Evolutionary conservation across 129 eudicot genomes (phyloP), one percentile per base, ranked within the genome.

Genomic region (Sambucus nigra): DNA sequence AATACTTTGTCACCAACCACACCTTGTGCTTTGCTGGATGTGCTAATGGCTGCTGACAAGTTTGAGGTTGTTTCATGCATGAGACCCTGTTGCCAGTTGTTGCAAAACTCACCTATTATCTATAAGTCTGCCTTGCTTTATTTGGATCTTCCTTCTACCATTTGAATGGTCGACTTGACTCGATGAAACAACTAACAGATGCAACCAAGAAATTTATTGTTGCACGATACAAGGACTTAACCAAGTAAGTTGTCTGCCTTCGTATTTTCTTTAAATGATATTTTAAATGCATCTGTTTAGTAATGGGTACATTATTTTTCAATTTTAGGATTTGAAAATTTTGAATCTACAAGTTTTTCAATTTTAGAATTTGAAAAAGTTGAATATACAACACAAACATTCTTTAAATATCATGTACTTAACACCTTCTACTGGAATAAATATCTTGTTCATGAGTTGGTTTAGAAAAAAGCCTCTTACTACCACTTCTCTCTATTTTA

Each of bases 21-120:
- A 18, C 76, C 81, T 24, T 57, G 86, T 47, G 88, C 77, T 45
- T 59, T 89, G 49, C 56, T 89, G 48, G 93, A 89, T 67, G 75
- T 89, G 27, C 64, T 89, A 23, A 73, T 89, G 98, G 86, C 73
- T 53, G 98, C 98, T n/a, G 88, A 89, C 69, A 84, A 85, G 52
- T 89, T 63, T 69, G 79, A 85, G 72, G 98, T 89, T 60, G 73
- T 81, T 47, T 84, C 97, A 63, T 89, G 95, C 76, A 84, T 89
- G 93, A 81, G 83, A 60, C 61, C 78, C 53, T 89, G 97, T 63
- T 55, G 88, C 55, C 64, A 53, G 19, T 46, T 81, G 27, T 65
- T 89, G 52, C 66, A 74, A 26, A 61, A 69, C 33, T 51, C 73
- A 31, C 87, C 92, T 18, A 84, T 89, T 94, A 78, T 88, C 38